These are phyloP conservation scores for Clonostachys byssicola DNA, from an alignment of 2,329 filamentous ascomycete genomes.

Conservation along the genomic window DNA sequence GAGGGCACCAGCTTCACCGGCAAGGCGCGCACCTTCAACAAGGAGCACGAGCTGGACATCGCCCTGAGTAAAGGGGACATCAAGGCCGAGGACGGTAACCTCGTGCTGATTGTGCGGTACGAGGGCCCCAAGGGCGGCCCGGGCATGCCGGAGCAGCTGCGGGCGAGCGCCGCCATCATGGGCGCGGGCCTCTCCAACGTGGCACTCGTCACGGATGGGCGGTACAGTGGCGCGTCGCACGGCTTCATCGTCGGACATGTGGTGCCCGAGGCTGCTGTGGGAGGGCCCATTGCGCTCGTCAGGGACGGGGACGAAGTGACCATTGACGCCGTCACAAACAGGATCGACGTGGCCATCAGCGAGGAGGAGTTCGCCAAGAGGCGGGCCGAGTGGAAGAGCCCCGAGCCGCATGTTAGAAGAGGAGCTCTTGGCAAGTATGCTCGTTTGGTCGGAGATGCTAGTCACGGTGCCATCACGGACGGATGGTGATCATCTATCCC, in stretches of 20 bases:
- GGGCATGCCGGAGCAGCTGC: slow-evolving; percentile 93
- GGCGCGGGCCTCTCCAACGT: slow-evolving; percentile 77
- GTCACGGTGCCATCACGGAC: slow-evolving; percentile 55
- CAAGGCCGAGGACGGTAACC: slow-evolving; percentile 57
- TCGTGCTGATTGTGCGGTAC: slow-evolving; percentile 88
- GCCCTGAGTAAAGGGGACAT: slow-evolving; percentile 69
- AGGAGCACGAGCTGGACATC: slow-evolving; percentile 73
- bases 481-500: slow-evolving; percentile 9
- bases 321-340: slow-evolving; percentile 74
- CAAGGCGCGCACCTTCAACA: slow-evolving; percentile 79
- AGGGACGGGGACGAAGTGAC: slow-evolving; percentile 74
- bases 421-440: slow-evolving; percentile 72
- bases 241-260: slow-evolving; percentile 87
- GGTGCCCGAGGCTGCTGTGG: slow-evolving; percentile 81
- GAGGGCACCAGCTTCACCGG: slow-evolving; percentile 82
- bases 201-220: slow-evolving; percentile 69
- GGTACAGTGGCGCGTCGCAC: slow-evolving; percentile 78
- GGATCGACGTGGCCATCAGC: slow-evolving; percentile 61
- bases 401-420: slow-evolving; percentile 51
- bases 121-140: slow-evolving; percentile 91
- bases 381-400: slow-evolving; percentile 57
- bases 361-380: slow-evolving; percentile 60
- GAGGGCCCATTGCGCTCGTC: slow-evolving; percentile 82
- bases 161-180: slow-evolving; percentile 91
- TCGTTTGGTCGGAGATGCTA: slow-evolving; percentile 51